Evolutionary conservation across 1,139 yeast genomes (phyloP).

Genomic region (Geotrichum europaeum): DNA sequence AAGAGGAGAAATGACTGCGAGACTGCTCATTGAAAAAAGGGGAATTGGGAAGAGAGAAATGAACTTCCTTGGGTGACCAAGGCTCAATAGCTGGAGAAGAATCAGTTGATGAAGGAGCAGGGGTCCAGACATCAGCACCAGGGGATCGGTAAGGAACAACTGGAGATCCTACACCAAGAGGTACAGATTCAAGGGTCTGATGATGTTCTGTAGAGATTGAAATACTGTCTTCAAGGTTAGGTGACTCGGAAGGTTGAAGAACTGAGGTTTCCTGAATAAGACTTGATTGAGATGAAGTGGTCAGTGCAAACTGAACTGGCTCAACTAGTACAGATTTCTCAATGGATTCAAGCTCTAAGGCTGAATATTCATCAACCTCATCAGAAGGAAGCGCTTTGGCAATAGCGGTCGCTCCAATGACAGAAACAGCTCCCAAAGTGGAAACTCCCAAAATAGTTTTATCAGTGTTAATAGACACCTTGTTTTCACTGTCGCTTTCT

Average conservation of each 20-base stretch:
- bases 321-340: not conserved
- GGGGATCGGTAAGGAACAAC: not conserved
- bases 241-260: not conserved
- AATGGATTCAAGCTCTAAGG: not conserved
- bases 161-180: not conserved
- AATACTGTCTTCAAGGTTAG: not conserved
- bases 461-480: not conserved
- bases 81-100: conserved; percentile 2
- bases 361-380: not conserved
- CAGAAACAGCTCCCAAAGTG: not conserved
- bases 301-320: not conserved
- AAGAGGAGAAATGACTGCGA: not conserved
- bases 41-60: not conserved
- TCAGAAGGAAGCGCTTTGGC: not conserved
- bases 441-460: not conserved
- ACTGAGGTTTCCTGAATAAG: not conserved
- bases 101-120: conserved; percentile 6
- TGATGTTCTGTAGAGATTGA: not conserved
- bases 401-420: not conserved
- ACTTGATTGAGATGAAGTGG: not conserved
- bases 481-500: not conserved
- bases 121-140: conserved; percentile 4
- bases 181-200: not conserved
- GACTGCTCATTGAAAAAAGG: not conserved
- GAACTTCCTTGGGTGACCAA: conserved; percentile 5